phyloP scores from a whole-genome alignment of 2,329 filamentous ascomycete genomes.

The Colletotrichum godetiae region DNA sequence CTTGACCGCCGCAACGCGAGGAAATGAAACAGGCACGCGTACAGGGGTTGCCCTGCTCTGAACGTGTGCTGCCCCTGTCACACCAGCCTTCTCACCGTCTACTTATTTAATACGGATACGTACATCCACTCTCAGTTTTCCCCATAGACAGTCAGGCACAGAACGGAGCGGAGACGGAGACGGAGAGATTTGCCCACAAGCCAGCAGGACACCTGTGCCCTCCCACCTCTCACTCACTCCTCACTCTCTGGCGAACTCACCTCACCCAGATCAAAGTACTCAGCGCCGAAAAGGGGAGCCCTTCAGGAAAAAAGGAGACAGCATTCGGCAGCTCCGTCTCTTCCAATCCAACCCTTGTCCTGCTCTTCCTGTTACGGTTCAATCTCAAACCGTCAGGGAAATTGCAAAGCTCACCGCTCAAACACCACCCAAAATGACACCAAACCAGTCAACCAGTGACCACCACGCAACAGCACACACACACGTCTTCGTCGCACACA shows the following conservation, averaged over 20 bases:
- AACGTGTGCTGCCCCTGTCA: conserved; percentile 28
- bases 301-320: conserved; percentile 8
- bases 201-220: background rate
- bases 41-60: conserved; percentile 9
- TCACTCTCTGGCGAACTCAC: background rate
- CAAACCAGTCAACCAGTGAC: background rate
- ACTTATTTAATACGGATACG: no score
- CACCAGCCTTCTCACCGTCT: background rate
- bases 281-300: background rate
- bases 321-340: conserved; percentile 26
- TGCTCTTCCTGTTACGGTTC: conserved; percentile 21
- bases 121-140: background rate
- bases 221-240: no score
- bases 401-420: conserved; percentile 33
- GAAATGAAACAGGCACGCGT: conserved; percentile 37
- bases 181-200: background rate
- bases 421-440: background rate
- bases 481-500: background rate
- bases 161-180: background rate
- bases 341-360: background rate
- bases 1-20: conserved; percentile 33
- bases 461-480: background rate
- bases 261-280: background rate
- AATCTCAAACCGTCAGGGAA: conserved; percentile 33
- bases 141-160: background rate